Percentiles rank a stretch among this genome's conserved stretches.
Evolutionary conservation across 2,329 filamentous ascomycete genomes (phyloP).

Genomic region (Botrytis pseudocinerea): DNA sequence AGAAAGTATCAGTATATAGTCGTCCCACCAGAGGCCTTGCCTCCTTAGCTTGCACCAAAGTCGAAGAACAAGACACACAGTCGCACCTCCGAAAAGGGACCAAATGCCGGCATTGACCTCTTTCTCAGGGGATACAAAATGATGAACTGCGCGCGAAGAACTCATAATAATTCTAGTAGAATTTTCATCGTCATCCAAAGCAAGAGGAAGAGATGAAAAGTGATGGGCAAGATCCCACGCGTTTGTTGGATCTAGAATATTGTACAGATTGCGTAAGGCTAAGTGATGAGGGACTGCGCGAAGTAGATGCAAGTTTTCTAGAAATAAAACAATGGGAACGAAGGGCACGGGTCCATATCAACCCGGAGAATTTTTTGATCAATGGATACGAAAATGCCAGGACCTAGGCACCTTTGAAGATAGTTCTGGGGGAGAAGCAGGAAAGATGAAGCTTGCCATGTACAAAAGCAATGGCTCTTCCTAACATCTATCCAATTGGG

Average conservation of each 20-base stretch:
- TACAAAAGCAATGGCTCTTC: not conserved
- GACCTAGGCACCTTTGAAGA: not conserved
- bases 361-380: constrained; percentile 4
- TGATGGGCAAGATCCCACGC: constrained; percentile 8
- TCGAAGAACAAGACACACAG: constrained; percentile 28
- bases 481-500: not conserved
- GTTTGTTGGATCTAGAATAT: constrained; percentile 3
- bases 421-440: constrained; percentile 7
- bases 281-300: not conserved
- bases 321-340: constrained; percentile 11
- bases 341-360: constrained; percentile 3
- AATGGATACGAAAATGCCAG: not conserved
- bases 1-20: constrained; percentile 29
- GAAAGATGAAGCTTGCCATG: not conserved
- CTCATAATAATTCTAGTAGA: constrained; percentile 21
- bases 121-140: constrained; percentile 29
- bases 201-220: not conserved
- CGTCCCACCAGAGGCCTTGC: constrained; percentile 32
- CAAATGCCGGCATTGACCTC: constrained; percentile 31
- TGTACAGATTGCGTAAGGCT: not conserved
- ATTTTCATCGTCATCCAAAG: constrained; percentile 9
- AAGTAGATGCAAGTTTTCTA: constrained; percentile 16
- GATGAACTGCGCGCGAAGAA: constrained; percentile 23
- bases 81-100: constrained; percentile 29
- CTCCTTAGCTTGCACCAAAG: constrained; percentile 30